These are phyloP conservation scores for Astragalus membranaceus DNA, from an alignment of 306 rosid species.

Conservation along the genomic window DNA sequence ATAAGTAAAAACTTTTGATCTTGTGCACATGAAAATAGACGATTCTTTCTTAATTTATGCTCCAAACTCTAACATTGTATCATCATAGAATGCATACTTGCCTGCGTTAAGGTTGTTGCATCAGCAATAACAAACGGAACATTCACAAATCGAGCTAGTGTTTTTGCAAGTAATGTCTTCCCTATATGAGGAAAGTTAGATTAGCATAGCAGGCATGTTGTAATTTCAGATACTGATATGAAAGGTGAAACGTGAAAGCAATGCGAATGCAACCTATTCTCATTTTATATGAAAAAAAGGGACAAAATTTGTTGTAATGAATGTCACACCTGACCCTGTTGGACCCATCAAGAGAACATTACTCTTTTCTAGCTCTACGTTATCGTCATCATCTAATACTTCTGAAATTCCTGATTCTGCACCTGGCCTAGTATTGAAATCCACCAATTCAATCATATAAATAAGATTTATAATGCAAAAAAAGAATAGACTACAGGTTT, in stretches of 20 bases:
- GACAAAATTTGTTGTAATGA: not conserved
- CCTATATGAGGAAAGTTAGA: constrained; percentile 49
- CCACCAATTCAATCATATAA: constrained; percentile 29
- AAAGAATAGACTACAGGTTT: constrained; percentile 1
- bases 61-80: constrained; percentile 5
- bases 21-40: not conserved
- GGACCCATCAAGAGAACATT: constrained; percentile 98
- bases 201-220: constrained; percentile 21
- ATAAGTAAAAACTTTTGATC: not conserved
- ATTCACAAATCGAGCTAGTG: constrained; percentile 94
- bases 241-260: not conserved
- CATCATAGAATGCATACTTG: constrained; percentile 27
- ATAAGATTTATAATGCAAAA: not conserved
- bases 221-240: not conserved
- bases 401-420: constrained; percentile 47
- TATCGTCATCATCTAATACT: constrained; percentile 54
- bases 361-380: constrained; percentile 93
- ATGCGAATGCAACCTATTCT: constrained; percentile 2
- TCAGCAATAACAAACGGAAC: constrained; percentile 96
- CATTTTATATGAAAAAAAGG: constrained; percentile 1
- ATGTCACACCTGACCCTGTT: constrained; percentile 81
- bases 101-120: constrained; percentile 98
- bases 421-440: constrained; percentile 44
- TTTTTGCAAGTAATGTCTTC: constrained; percentile 92
- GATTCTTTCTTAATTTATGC: not conserved